These are phyloP conservation scores for Stachybotrys chlorohalonatus DNA, from an alignment of 2,329 filamentous ascomycete genomes.

Conservation along the genomic window DNA sequence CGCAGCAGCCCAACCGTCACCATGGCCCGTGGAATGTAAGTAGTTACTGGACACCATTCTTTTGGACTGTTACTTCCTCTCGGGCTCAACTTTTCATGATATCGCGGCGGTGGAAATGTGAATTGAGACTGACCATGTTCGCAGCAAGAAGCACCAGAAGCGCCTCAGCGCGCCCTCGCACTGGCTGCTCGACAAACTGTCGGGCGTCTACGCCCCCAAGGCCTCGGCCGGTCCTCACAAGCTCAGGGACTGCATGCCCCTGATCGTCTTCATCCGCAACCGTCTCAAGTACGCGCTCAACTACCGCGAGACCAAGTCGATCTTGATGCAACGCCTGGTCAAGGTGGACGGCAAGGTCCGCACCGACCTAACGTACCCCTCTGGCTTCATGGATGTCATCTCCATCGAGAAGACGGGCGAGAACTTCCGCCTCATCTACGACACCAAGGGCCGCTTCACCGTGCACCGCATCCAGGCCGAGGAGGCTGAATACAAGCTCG, in stretches of 20 bases:
- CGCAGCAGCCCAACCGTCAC: slow-evolving; percentile 33
- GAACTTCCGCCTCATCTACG: slow-evolving; percentile 99
- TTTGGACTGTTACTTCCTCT: slow-evolving; percentile 1
- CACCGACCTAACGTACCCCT: slow-evolving; percentile 94
- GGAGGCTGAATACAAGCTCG: slow-evolving; percentile 99
- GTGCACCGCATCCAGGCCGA: slow-evolving; percentile 98
- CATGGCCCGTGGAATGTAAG: slow-evolving; percentile 59
- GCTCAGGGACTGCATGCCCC: slow-evolving; percentile 95
- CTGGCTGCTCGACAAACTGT: slow-evolving; percentile 99
- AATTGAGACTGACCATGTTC: slow-evolving; percentile 19
- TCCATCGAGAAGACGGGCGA: slow-evolving; percentile 99
- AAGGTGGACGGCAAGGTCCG: slow-evolving; percentile 99
- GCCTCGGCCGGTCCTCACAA: slow-evolving; percentile 90
- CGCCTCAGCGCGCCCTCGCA: slow-evolving; percentile 97
- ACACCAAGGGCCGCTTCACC: slow-evolving; percentile 99
- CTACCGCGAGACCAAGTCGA: slow-evolving; percentile 92
- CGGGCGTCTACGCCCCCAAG: slow-evolving; percentile 70
- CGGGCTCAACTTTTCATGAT: not conserved
- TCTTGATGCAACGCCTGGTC: slow-evolving; percentile 99
- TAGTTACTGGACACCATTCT: slow-evolving; percentile 9
- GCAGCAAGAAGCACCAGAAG: slow-evolving; percentile 99
- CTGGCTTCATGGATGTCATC: slow-evolving; percentile 99
- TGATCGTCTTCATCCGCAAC: slow-evolving; percentile 96
- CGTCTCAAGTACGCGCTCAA: slow-evolving; percentile 99
- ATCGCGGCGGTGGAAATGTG: not conserved